phyloP scores from a whole-genome alignment of 495 filamentous ascomycete genomes.

The Penicillium taxi region DNA sequence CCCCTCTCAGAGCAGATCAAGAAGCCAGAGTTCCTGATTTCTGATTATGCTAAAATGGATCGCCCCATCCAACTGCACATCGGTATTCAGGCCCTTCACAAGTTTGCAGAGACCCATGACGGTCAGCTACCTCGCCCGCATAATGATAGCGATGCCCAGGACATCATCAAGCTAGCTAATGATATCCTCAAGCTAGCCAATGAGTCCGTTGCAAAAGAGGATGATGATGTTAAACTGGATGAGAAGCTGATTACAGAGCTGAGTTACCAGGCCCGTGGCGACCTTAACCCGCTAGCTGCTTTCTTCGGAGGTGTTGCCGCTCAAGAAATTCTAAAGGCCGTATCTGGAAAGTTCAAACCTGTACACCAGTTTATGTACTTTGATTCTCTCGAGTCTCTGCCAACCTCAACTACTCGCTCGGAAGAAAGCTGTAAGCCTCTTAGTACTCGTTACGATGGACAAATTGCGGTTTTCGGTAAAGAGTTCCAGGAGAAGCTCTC shows the following conservation, averaged over 20 bases:
- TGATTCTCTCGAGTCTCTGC: slow-evolving; percentile 91
- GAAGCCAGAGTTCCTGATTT: slow-evolving; percentile 81
- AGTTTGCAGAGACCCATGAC: slow-evolving; percentile 61
- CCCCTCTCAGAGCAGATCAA: slow-evolving; percentile 64
- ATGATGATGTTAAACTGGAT: slow-evolving; percentile 76
- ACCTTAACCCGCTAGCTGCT: slow-evolving; percentile 84
- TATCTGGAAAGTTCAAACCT: slow-evolving; percentile 95
- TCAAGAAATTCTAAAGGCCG: slow-evolving; percentile 93
- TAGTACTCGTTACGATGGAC: slow-evolving; percentile 84
- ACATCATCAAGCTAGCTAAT: slow-evolving; percentile 65
- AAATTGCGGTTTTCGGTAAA: slow-evolving; percentile 91
- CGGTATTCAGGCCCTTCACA: slow-evolving; percentile 86
- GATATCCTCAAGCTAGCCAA: slow-evolving; percentile 63
- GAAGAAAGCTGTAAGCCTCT: slow-evolving; percentile 82
- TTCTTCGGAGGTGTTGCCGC: slow-evolving; percentile 94
- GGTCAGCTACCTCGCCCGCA: slow-evolving; percentile 72
- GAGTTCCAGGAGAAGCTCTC: slow-evolving; percentile 90
- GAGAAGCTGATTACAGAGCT: slow-evolving; percentile 90
- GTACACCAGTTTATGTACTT: slow-evolving; percentile 94
- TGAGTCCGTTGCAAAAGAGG: slow-evolving; percentile 51
- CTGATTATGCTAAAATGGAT: slow-evolving; percentile 97
- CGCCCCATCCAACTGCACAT: slow-evolving; percentile 85
- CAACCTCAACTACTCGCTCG: slow-evolving; percentile 60
- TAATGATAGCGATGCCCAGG: slow-evolving; percentile 72
- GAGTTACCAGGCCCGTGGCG: slow-evolving; percentile 90